Evolutionary conservation across 2,329 filamentous ascomycete species (phyloP).

Genomic region (Colletotrichum destructivum): DNA sequence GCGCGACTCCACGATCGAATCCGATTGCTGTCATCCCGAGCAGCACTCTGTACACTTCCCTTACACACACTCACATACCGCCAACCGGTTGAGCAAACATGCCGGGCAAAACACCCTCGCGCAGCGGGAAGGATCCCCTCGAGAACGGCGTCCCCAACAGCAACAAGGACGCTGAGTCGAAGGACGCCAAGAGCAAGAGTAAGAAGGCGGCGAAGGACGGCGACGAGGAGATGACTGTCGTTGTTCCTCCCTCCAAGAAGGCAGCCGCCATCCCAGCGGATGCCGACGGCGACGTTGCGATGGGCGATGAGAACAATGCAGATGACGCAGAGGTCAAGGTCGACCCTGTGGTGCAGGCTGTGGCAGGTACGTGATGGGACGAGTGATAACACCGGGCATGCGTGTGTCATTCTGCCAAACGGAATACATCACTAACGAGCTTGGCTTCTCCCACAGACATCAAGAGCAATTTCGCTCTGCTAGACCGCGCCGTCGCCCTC

Average conservation of each 20-base stretch:
- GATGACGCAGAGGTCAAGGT: slow-evolving; percentile 68
- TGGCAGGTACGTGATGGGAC: slow-evolving; percentile 66
- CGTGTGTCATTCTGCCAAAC: neutral
- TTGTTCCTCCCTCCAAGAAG: slow-evolving; percentile 81
- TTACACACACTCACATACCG: slow-evolving; percentile 23
- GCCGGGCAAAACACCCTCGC: slow-evolving; percentile 82
- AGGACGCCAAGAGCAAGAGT: slow-evolving; percentile 77
- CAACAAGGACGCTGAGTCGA: slow-evolving; percentile 80
- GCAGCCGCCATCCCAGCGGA: slow-evolving; percentile 71
- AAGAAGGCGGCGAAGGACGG: slow-evolving; percentile 77
- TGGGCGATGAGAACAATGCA: slow-evolving; percentile 73
- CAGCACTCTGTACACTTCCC: slow-evolving; percentile 33
- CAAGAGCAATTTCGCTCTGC: slow-evolving; percentile 90
- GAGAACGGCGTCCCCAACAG: slow-evolving; percentile 78
- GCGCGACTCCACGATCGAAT: slow-evolving; percentile 25
- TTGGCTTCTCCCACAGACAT: slow-evolving; percentile 76
- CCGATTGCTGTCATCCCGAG: slow-evolving; percentile 38
- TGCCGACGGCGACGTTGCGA: slow-evolving; percentile 78
- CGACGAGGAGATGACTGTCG: slow-evolving; percentile 86
- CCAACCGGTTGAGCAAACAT: slow-evolving; percentile 59
- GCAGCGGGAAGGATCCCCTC: slow-evolving; percentile 78
- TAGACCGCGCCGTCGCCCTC: slow-evolving; percentile 91
- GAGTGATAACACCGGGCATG: neutral
- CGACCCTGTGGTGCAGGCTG: slow-evolving; percentile 72
- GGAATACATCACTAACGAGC: slow-evolving; percentile 43